phyloP scores from a whole-genome alignment of 345 rosid species.

The Stellera chamaejasme region DNA sequence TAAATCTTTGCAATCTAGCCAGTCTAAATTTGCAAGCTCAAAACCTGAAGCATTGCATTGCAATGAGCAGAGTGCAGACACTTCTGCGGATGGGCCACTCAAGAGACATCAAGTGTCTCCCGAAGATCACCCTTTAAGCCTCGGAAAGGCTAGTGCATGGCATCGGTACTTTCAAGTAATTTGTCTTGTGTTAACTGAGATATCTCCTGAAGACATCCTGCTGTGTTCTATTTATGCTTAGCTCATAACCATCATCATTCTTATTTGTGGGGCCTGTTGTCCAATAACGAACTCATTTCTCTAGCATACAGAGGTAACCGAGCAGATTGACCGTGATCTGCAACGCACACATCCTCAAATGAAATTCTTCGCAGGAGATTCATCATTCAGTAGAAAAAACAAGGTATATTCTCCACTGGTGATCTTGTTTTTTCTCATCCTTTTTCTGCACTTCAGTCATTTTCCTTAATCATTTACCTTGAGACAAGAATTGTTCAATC shows the following conservation, averaged over 20 bases:
- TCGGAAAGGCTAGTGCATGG: slow-evolving; percentile 58
- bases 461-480: not conserved
- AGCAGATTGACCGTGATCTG: slow-evolving; percentile 71
- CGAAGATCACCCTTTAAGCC: slow-evolving; percentile 70
- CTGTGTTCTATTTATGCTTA: not conserved
- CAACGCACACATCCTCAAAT: slow-evolving; percentile 64
- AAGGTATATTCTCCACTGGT: slow-evolving; percentile 26
- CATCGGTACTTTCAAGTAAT: slow-evolving; percentile 56
- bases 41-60: slow-evolving; percentile 21
- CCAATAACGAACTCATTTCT: slow-evolving; percentile 11
- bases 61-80: slow-evolving; percentile 21
- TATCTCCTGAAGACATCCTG: slow-evolving; percentile 3
- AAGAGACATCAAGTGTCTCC: slow-evolving; percentile 45
- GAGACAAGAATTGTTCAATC: no score
- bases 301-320: slow-evolving; percentile 56
- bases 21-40: slow-evolving; percentile 34
- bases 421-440: not conserved
- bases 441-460: not conserved
- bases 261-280: slow-evolving; percentile 4
- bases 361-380: slow-evolving; percentile 57
- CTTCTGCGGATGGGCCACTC: slow-evolving; percentile 43
- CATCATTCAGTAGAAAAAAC: slow-evolving; percentile 45
- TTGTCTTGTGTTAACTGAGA: not conserved
- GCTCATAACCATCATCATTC: no score
- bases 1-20: slow-evolving; percentile 40